These are phyloP conservation scores for Hericium erinaceus DNA, from an alignment of 768 basidiomycete genomes.

Conservation along the genomic window DNA sequence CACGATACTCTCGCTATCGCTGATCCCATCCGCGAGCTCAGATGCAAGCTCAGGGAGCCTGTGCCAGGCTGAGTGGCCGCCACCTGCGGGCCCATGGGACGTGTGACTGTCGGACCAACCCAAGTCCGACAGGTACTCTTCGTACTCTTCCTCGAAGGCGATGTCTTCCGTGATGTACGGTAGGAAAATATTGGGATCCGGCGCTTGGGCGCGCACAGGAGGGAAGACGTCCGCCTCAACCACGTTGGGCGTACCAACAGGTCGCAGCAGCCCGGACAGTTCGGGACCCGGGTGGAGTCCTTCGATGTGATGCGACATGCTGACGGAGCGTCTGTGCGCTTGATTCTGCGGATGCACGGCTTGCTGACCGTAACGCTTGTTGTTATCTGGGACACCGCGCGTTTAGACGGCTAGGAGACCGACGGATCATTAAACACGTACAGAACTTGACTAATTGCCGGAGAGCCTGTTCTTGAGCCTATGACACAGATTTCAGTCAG, in stretches of 20 bases:
- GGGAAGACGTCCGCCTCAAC: conserved; percentile 93
- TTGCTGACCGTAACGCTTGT: conserved; percentile 70
- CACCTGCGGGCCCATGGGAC: conserved; percentile 26
- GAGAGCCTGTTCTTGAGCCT: conserved; percentile 94
- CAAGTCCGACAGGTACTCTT: conserved; percentile 88
- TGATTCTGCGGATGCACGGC: conserved; percentile 42
- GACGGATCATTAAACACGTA: conserved; percentile 27
- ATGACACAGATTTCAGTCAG: conserved; percentile 3
- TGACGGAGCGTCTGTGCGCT: conserved; percentile 71
- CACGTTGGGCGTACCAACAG: conserved; percentile 65
- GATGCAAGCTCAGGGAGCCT: conserved; percentile 71
- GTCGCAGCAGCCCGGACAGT: conserved; percentile 63
- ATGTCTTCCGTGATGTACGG: conserved; percentile 91
- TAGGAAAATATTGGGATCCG: conserved; percentile 74
- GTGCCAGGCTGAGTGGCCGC: conserved; percentile 62
- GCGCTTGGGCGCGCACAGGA: conserved; percentile 79
- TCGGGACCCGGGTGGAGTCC: conserved; percentile 70
- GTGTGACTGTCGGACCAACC: conserved; percentile 56
- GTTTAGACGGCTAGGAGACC: too few species aligned
- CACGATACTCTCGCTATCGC: conserved; percentile 89
- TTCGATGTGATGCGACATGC: conserved; percentile 75
- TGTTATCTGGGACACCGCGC: conserved; percentile 56
- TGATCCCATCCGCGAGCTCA: conserved; percentile 80
- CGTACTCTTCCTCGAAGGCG: conserved; percentile 94
- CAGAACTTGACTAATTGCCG: conserved; percentile 93